Evolutionary conservation across 164 flowering plant genomes (phyloP), one percentile per base, ranked within the genome.

Genomic region (Berberis vulgaris): DNA sequence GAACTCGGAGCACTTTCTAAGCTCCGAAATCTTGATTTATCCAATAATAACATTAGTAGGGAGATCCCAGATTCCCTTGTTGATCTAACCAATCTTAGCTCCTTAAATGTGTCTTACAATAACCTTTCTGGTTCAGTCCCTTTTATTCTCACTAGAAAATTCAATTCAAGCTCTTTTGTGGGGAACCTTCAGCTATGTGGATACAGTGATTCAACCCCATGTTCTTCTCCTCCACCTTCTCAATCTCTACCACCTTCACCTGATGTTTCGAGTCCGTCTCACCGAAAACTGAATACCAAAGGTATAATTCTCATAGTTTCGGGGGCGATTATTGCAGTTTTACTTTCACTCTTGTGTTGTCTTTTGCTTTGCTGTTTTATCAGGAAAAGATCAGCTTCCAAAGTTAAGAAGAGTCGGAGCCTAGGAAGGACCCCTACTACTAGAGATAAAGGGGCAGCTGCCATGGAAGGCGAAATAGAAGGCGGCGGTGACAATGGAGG

Each of bases 151-250:
- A 65, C 86, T 2, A 65, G 66, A 55, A 85, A 79, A 67, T 95
- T 95, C 83, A 86, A 84, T 70, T 78, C 97, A 0, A 85, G 83
- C 74, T 85, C 97, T 13, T 95, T 95, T 69, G 73, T 75, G 7
- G 97, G 99, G 5, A 95, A 95, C 64, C 69, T 85, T 64, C 84
- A 83, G 76, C 81, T 95, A 0, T 95, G 99, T 72, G 99, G 99
- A 12, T 91, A 75, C 62, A 81, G 82, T 69, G n/a, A 7, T 63
- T 72, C 87, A 26, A 75, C 79, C 26, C 77, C 81, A 7, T 94
- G 99, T 59, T 72, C 86, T 56, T 66, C 79, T 10, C 46, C 84
- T 4, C 66, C 81, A 40, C 74, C 87, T n/a, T 74, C 93, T 39
- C 69, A 67, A 54, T 61, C 9, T 56, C 42, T 50, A 41, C 65